phyloP scores from a whole-genome alignment of 805 yeast genomes.

The Pichia membranifaciens region DNA sequence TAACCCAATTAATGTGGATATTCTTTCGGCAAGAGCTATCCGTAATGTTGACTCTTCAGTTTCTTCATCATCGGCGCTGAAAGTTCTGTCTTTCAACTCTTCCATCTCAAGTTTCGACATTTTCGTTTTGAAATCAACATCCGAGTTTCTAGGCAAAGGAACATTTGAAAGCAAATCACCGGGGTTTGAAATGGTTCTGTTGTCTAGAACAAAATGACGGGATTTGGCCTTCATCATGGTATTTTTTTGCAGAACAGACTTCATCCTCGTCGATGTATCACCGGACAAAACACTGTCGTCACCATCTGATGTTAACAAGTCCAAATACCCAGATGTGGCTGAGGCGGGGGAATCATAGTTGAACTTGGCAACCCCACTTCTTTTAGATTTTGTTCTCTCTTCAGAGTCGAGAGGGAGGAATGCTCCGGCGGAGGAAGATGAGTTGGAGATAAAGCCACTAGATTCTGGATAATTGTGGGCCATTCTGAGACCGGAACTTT shows the following conservation, averaged over 20 bases:
- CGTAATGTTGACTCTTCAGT: slow-evolving; percentile 63
- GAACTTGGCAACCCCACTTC: background rate
- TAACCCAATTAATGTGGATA: slow-evolving; percentile 65
- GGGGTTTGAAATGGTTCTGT: slow-evolving; percentile 61
- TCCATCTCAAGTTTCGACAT: slow-evolving; percentile 15
- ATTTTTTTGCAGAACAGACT: background rate
- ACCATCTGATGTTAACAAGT: slow-evolving; percentile 20
- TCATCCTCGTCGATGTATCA: background rate
- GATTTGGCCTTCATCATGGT: slow-evolving; percentile 23
- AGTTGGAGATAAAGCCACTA: background rate
- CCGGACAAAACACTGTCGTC: slow-evolving; percentile 19
- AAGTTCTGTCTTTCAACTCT: slow-evolving; percentile 32
- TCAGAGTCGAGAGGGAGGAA: background rate
- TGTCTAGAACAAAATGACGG: slow-evolving; percentile 46
- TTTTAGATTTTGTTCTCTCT: background rate
- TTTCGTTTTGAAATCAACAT: slow-evolving; percentile 4
- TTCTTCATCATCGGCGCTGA: slow-evolving; percentile 56
- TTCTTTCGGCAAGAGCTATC: slow-evolving; percentile 62
- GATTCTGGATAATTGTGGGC: background rate
- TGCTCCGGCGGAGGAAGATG: background rate
- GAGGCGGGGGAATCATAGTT: background rate
- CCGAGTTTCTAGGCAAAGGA: slow-evolving; percentile 39
- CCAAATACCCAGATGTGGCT: slow-evolving; percentile 2
- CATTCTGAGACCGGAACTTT: background rate
- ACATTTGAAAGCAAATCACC: slow-evolving; percentile 83